Evolutionary conservation across 345 rosid genomes (phyloP).

Genomic region (Arabis hirsuta): DNA sequence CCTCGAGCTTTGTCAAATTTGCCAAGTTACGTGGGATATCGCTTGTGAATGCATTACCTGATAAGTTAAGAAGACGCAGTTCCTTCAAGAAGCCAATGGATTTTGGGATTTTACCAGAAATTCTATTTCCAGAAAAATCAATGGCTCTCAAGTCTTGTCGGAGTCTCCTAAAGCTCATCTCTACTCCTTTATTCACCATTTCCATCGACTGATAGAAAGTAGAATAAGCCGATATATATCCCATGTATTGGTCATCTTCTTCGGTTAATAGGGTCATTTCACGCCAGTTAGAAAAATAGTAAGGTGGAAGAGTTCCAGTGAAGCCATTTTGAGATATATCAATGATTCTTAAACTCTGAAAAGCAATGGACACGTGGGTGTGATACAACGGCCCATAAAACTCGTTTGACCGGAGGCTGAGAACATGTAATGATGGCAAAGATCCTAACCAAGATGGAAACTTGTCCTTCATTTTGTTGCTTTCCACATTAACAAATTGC

Average conservation of each 20-base stretch:
- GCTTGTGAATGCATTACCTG: constrained; percentile 2
- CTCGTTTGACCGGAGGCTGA: constrained; percentile 49
- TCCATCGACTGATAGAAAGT: background rate
- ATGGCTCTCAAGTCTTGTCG: constrained; percentile 17
- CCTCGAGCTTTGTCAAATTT: constrained; percentile 14
- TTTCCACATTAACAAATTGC: constrained; percentile 47
- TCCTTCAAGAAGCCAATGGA: background rate
- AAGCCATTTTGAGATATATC: constrained; percentile 52
- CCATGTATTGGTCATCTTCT: background rate
- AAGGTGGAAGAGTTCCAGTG: constrained; percentile 12
- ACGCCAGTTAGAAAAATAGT: constrained; percentile 29
- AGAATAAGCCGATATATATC: too few relatives aligned
- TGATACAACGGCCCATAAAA: constrained; percentile 46
- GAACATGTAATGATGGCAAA: constrained; percentile 39
- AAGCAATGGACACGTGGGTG: background rate
- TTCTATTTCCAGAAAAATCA: constrained; percentile 24
- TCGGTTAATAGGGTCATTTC: background rate
- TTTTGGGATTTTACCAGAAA: constrained; percentile 20
- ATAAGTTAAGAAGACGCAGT: constrained; percentile 1
- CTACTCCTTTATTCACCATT: constrained; percentile 19
- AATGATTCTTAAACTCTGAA: constrained; percentile 48
- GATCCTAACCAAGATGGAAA: constrained; percentile 33
- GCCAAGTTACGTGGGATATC: constrained; percentile 6
- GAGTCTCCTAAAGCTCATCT: background rate
- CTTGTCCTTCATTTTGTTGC: constrained; percentile 44